phyloP scores from a whole-genome alignment of 768 basidiomycete genomes.

The Kwoniella bestiolae region DNA sequence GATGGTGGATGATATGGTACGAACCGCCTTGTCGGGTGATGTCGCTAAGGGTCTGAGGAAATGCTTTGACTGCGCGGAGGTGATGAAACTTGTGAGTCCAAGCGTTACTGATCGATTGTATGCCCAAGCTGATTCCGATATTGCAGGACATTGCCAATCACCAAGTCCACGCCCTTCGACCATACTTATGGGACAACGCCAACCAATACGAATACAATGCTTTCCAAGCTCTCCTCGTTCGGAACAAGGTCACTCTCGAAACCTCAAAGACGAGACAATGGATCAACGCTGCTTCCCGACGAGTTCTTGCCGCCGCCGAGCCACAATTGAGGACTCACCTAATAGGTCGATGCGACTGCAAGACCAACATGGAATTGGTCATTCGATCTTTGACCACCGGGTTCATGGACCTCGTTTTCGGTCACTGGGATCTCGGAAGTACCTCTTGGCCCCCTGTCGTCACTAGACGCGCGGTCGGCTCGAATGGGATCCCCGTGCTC shows the following conservation, averaged over 20 bases:
- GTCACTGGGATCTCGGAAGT: conserved; percentile 29
- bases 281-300: conserved; percentile 63
- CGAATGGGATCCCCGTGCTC: conserved; percentile 42
- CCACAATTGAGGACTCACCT: conserved; percentile 57
- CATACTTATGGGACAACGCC: conserved; percentile 80
- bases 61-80: conserved; percentile 87
- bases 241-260: conserved; percentile 29
- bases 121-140: conserved; percentile 12
- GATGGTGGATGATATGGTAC: conserved; percentile 81
- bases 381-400: conserved; percentile 42
- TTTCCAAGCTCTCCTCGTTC: conserved; percentile 64
- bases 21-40: conserved; percentile 68
- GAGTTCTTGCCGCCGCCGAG: conserved; percentile 13
- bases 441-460: conserved; percentile 56
- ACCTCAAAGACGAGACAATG: conserved; percentile 65
- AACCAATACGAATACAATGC: conserved; percentile 78
- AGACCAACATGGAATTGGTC: conserved; percentile 35
- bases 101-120: conserved; percentile 17
- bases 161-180: conserved; percentile 87
- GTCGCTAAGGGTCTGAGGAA: conserved; percentile 75
- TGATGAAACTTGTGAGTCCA: conserved; percentile 86
- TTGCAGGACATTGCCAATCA: conserved; percentile 91
- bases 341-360: conserved; percentile 59
- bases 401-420: conserved; percentile 66
- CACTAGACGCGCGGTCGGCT: conserved; percentile 35